Conservation (phyloP, 345 rosid genomes). For the Rhizophora apiculata region DNA sequence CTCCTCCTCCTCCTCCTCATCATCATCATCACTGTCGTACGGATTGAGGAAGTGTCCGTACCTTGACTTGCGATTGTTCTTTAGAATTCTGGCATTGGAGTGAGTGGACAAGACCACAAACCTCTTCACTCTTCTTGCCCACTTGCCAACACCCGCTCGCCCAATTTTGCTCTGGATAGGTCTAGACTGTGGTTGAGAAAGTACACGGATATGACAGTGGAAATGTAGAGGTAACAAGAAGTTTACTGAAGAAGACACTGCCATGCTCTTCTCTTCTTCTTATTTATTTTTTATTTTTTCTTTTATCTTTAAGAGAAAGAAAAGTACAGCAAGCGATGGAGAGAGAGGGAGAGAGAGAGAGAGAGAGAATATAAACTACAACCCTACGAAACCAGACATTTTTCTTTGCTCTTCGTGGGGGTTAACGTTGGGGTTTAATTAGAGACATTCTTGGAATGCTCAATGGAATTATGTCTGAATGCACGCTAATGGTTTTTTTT, state of each 20-base stretch:
- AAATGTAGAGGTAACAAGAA: slow-evolving; percentile 22
- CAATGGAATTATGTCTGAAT: too few species aligned
- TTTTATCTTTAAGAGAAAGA: not conserved
- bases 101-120: slow-evolving; percentile 55
- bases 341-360: slow-evolving; percentile 13
- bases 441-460: too few species aligned
- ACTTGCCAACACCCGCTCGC: not conserved
- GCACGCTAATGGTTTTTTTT: too few species aligned
- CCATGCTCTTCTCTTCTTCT: slow-evolving; percentile 24
- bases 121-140: slow-evolving; percentile 16
- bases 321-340: slow-evolving; percentile 5
- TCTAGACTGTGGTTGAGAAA: not conserved
- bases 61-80: slow-evolving; percentile 62
- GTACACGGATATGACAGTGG: slow-evolving; percentile 21
- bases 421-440: too few species aligned
- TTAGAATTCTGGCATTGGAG: slow-evolving; percentile 75
- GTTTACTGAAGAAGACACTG: slow-evolving; percentile 35
- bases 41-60: slow-evolving; percentile 47
- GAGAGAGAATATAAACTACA: slow-evolving; percentile 42
- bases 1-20: slow-evolving; percentile 31
- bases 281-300: too few species aligned
- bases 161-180: not conserved
- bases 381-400: slow-evolving; percentile 30
- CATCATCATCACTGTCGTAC: slow-evolving; percentile 32
- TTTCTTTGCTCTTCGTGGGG: too few species aligned